Base-by-base conservation (phyloP, 208 protist species). In the Ichthyophonus hoferi region DNA sequence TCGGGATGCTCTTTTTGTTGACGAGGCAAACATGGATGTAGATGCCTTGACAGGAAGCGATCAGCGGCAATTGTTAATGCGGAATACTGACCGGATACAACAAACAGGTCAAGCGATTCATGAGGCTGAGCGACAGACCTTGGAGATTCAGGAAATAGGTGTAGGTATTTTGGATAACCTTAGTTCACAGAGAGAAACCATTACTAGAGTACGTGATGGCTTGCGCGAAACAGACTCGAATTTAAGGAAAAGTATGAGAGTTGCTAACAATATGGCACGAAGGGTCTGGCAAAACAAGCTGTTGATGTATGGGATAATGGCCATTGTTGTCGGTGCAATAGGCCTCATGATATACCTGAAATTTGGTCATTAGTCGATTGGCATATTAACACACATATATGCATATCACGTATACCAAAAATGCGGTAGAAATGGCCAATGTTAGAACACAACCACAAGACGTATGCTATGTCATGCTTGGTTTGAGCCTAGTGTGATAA, bases 271-370 rank as follows among this genome's bases (percentile, higher is more conserved):
- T 7, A 87, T 87, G 83, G 39, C 42, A 34, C 38, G 83, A 0
- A 17, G 83, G 12, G 76, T 87, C 41, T 17, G 33, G 83, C 83
- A 87, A 41, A 87, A 87, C 35, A 87, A 87, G 83, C 14, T 87
- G 24, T 14, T 87, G 1, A 87, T 87, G 83, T 87, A 87, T 33
- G 35, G 24, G 83, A 58, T 87, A 43, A 87, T 87, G n/a, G 83
- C 17, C 2, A 41, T 33, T 1, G 40, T 78, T 24, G 42, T 87
- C 3, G 3, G 14, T 7, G n/a, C 38, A 2, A 85, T 85, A 58
- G 81, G 7, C 12, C 17, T 58, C 0, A 85, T 85, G 3, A 85
- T 85, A 40, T 85, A 85, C 81, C 33, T 85, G 35, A 85, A 85
- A 50, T 39, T 85, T 12, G 50, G 50, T 24, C 50, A 24, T n/a